Conservation (phyloP, 176 grass and related monocot genomes). For the Bolboschoenus planiculmis region DNA sequence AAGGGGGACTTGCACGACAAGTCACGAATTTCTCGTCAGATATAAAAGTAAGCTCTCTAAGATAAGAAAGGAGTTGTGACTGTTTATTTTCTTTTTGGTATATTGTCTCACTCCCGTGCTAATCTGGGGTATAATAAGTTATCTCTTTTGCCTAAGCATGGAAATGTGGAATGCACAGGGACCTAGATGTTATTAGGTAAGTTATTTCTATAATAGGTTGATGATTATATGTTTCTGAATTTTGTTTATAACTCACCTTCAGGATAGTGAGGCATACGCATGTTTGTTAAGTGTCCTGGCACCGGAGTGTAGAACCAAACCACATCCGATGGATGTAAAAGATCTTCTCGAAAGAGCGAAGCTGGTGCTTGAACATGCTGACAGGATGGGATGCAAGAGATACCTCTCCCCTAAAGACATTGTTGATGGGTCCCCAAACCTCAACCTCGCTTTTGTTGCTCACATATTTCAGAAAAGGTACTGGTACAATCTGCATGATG, state of each 20-base stretch:
- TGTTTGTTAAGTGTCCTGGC: conserved; percentile 90
- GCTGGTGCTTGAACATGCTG: conserved; percentile 92
- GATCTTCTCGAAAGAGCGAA: conserved; percentile 80
- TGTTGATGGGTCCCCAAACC: conserved; percentile 90
- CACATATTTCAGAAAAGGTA: conserved; percentile 99
- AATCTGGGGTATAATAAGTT: neutral
- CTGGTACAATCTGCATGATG: neutral
- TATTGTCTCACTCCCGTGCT: neutral
- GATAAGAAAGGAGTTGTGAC: neutral
- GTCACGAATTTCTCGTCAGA: conserved; percentile 92
- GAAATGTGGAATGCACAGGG: neutral
- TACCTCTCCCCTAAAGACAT: conserved; percentile 94
- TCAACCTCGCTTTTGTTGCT: conserved; percentile 96
- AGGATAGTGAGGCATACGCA: conserved; percentile 91
- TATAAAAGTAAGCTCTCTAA: conserved; percentile 57
- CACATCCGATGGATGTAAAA: conserved; percentile 61
- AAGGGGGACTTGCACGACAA: conserved; percentile 59
- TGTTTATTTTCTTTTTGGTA: neutral
- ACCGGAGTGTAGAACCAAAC: conserved; percentile 66
- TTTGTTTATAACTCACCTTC: neutral
- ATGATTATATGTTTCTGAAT: conserved; percentile 4
- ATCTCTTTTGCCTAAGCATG: neutral
- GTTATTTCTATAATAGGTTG: neutral
- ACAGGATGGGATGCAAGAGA: conserved; percentile 98
- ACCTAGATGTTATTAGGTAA: conserved; percentile 14